Evolutionary conservation across 805 yeast genomes (phyloP).

Genomic region (Pichia pseudocactophila): DNA sequence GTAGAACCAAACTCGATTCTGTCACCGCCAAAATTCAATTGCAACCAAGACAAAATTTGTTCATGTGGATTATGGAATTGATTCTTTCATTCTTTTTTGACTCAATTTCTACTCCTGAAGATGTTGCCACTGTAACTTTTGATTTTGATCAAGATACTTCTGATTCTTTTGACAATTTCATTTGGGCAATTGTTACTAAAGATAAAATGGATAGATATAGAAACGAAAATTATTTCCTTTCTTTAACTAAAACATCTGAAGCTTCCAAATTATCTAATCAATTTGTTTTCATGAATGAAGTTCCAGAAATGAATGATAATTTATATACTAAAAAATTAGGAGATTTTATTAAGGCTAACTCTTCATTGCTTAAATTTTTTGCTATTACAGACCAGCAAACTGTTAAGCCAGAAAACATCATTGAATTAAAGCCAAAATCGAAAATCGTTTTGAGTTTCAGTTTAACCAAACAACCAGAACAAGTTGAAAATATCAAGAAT

Average conservation of each 20-base stretch:
- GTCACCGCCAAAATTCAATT: constrained; percentile 54
- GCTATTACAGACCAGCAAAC: constrained; percentile 78
- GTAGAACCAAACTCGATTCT: constrained; percentile 68
- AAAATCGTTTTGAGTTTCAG: constrained; percentile 47
- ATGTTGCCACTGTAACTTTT: constrained; percentile 55
- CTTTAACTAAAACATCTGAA: constrained; percentile 77
- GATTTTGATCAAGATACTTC: constrained; percentile 38
- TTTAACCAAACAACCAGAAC: constrained; percentile 40
- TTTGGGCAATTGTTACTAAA: constrained; percentile 81
- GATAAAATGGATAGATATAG: constrained; percentile 70
- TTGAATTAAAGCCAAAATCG: constrained; percentile 46
- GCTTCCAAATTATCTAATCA: constrained; percentile 59
- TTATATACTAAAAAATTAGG: constrained; percentile 45
- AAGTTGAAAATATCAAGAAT: constrained; percentile 45
- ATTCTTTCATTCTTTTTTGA: constrained; percentile 50
- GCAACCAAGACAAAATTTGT: constrained; percentile 71
- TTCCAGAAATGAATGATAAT: constrained; percentile 66
- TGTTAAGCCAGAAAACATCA: constrained; percentile 56
- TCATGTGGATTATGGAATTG: constrained; percentile 58
- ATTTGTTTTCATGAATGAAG: constrained; percentile 85
- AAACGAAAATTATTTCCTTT: constrained; percentile 68
- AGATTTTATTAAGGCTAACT: constrained; percentile 31
- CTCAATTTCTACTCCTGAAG: constrained; percentile 45
- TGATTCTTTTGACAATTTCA: constrained; percentile 53
- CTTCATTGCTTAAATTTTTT: constrained; percentile 48